Conservation (phyloP, 768 basidiomycete genomes). For the Trametes cubensis region DNA sequence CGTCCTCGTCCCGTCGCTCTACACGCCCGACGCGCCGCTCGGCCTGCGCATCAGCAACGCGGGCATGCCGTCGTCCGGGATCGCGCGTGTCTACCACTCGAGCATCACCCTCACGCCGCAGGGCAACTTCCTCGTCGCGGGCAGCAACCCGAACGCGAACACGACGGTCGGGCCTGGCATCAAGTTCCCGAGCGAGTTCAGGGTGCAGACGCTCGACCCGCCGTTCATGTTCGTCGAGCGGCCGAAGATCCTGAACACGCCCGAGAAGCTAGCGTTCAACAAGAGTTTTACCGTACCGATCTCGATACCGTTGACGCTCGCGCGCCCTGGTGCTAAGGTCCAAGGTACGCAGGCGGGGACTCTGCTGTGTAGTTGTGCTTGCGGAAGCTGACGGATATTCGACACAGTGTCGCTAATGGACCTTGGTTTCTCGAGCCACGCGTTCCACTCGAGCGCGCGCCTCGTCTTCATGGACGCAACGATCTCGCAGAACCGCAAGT, state of each 20-base stretch:
- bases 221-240: slow-evolving; percentile 74
- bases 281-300: slow-evolving; percentile 52
- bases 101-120: slow-evolving; percentile 75
- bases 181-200: slow-evolving; percentile 81
- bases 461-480: slow-evolving; percentile 65
- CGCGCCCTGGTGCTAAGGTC: slow-evolving; percentile 37
- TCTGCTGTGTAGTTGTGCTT: background rate
- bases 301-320: slow-evolving; percentile 39
- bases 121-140: slow-evolving; percentile 76
- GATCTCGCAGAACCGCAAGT: slow-evolving; percentile 45
- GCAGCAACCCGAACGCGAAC: slow-evolving; percentile 83
- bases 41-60: slow-evolving; percentile 60
- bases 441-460: slow-evolving; percentile 73
- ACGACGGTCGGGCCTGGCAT: slow-evolving; percentile 52
- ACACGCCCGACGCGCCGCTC: slow-evolving; percentile 56
- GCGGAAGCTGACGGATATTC: background rate
- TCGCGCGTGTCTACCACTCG: slow-evolving; percentile 81
- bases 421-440: slow-evolving; percentile 77
- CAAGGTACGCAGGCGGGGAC: slow-evolving; percentile 44
- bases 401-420: slow-evolving; percentile 73
- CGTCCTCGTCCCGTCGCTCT: slow-evolving; percentile 66
- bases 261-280: slow-evolving; percentile 46
- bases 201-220: slow-evolving; percentile 84
- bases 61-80: slow-evolving; percentile 66
- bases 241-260: slow-evolving; percentile 49